Evolutionary conservation across 202 grass and related monocot genomes (phyloP).

Genomic region (Bolboschoenoplectus hybrid): DNA sequence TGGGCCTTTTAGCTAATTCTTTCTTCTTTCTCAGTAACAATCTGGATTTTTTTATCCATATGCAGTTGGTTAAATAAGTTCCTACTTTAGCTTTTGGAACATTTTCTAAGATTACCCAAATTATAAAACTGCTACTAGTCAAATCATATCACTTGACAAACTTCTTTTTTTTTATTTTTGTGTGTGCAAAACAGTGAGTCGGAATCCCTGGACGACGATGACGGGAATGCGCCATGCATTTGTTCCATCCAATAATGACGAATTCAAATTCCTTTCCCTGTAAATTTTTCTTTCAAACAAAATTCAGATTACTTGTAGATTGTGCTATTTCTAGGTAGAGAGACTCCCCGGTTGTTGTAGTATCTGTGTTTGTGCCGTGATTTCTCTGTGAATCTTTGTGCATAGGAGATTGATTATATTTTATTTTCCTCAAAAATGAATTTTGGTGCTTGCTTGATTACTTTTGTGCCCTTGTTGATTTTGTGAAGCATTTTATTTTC

Average conservation of each 20-base stretch:
- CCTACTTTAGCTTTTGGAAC: background rate
- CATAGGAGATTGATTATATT: background rate
- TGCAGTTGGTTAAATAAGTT: background rate
- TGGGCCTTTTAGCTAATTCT: background rate
- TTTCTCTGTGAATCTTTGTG: conserved; percentile 15
- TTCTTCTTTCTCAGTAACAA: background rate
- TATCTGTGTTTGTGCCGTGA: conserved; percentile 2
- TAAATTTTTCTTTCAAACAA: conserved; percentile 23
- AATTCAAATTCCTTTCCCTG: conserved; percentile 37
- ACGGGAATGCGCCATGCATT: conserved; percentile 49
- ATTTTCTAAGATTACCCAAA: background rate
- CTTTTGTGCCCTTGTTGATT: background rate
- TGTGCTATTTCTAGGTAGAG: background rate
- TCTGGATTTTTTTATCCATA: background rate
- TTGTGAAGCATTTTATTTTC: conserved; percentile 16
- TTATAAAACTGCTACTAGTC: background rate
- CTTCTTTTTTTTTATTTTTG: background rate
- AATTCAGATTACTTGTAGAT: conserved; percentile 39
- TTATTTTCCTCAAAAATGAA: conserved; percentile 10
- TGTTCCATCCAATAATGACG: conserved; percentile 68
- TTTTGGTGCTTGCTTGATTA: conserved; percentile 7
- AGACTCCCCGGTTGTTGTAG: background rate
- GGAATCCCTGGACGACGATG: conserved; percentile 51
- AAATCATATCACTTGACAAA: background rate
- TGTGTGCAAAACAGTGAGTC: conserved; percentile 56